Base-by-base conservation (phyloP, 805 yeast species). In the Lipomyces orientalis region DNA sequence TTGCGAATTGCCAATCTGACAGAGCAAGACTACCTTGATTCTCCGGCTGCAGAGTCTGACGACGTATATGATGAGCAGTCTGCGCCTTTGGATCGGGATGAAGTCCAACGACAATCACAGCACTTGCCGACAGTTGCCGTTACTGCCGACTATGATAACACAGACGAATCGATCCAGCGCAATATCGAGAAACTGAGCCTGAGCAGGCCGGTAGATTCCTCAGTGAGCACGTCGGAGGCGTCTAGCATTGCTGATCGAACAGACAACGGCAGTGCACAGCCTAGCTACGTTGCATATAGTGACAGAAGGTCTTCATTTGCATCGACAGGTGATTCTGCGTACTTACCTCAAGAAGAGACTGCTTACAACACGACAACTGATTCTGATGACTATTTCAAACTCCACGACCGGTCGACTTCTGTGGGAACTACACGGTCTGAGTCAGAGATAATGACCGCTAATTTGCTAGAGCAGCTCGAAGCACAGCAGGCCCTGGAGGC, bases 141-240 rank as follows among this genome's bases (percentile, higher is more conserved):
- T 35, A 9, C 39, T 43, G 16, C 22, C 12, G 34, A 60, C 55
- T n/a, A 57, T 56, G 49, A 43, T 3, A 43, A 16, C 7, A n/a
- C 49, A 5, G 49, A 43, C 49, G 68, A 58, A n/a, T 58, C 58
- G 9, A 58, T 61, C 19, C 65, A 58, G 51, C 65, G 62, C 25
- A 35, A 55, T 49, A 12, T 58, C 33, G 59, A 62, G 25, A 66
- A 62, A 25, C 55, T 66, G 56, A 66, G 62, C 37, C 58, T 58
- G 14, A 51, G 54, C 25, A 46, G 69, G 29, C 69, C 69, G 7
- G 58, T 66, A 22, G 69, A 66, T 19, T 66, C 69, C 9, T 66
- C 69, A 12, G 66, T 35, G 1, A 62, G 66, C 33, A 62, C 69
- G 1, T 65, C 68, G 19, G 64, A 62, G 29, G 61, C 69, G 1